Evolutionary conservation across 192 early-diverging fungal genomes (phyloP), one percentile per base, ranked within the genome.

Genomic region (Anaeromyces robustus): DNA sequence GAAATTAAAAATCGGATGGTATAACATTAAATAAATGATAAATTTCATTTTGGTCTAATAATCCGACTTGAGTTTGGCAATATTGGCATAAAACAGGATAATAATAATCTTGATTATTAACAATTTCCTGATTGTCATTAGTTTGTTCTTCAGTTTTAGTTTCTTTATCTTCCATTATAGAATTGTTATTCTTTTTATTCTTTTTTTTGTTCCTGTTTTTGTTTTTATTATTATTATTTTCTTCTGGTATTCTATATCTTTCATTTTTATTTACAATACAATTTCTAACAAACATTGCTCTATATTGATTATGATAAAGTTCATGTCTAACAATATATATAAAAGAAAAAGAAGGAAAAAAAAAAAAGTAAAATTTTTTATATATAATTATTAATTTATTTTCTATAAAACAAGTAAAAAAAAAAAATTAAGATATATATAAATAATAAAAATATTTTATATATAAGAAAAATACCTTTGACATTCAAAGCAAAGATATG

Each of bases 11-110:
- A 52, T 52, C 43, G 18, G 43, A 22, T 52, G 43, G 43, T 22
- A 93, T 90, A 43, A 88, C 85, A 87, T 93, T 89, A 79, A 92
- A 93, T 80, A 92, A 92, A 82, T 93, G 92, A 82, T 86, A 92
- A 4, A 93, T 87, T 80, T 93, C 91, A 29, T 92, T 91, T 26
- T 86, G 81, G 80, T 92, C 92, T 29, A 91, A 83, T 68, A 91
- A 84, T 11, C 89, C 92, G 13, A 93, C 88, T 77, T 92, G 87
- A 0, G 89, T 89, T 77, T 84, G 85, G 79, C 92, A 93, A 19
- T 86, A 86, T 32, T 87, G 85, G 78, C 91, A 93, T 19, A 81
- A 80, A 13, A 93, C 91, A 29, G 87, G 86, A 78, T 88, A 87
- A 82, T 89, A 92, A 26, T 78, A 79, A 41, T 83, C 83, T 34